These are phyloP conservation scores for Thermoascus crustaceus DNA, from an alignment of 2,329 filamentous ascomycete species.

Conservation along the genomic window DNA sequence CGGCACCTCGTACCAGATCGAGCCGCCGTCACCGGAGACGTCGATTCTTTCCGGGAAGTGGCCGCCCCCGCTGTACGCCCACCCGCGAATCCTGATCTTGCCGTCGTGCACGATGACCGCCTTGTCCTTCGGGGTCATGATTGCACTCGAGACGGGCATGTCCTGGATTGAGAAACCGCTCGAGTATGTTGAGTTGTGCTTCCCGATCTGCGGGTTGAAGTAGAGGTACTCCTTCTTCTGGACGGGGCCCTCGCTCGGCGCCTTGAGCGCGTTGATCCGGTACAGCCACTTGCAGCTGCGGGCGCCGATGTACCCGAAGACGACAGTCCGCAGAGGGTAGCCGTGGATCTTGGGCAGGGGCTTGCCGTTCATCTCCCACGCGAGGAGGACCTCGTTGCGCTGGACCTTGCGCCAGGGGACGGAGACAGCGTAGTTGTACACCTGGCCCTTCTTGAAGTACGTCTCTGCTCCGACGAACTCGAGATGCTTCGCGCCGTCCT, in stretches of 20 bases:
- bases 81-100: slow-evolving; percentile 48
- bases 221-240: slow-evolving; percentile 61
- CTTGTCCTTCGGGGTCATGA: slow-evolving; percentile 56
- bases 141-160: slow-evolving; percentile 61
- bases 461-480: slow-evolving; percentile 65
- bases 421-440: slow-evolving; percentile 59
- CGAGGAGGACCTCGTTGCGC: slow-evolving; percentile 57
- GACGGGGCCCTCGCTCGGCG: slow-evolving; percentile 51
- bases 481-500: slow-evolving; percentile 50
- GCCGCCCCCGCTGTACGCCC: slow-evolving; percentile 53
- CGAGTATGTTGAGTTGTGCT: slow-evolving; percentile 53
- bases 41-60: slow-evolving; percentile 57
- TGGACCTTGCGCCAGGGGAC: slow-evolving; percentile 63
- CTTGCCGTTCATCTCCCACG: slow-evolving; percentile 65
- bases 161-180: slow-evolving; percentile 62
- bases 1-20: slow-evolving; percentile 57
- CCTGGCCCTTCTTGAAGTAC: slow-evolving; percentile 60
- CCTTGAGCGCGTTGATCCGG: slow-evolving; percentile 51
- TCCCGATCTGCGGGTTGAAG: slow-evolving; percentile 60
- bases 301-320: slow-evolving; percentile 60
- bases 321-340: slow-evolving; percentile 53
- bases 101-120: slow-evolving; percentile 55
- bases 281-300: slow-evolving; percentile 58
- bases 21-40: slow-evolving; percentile 55
- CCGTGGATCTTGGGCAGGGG: slow-evolving; percentile 58